Evolutionary conservation across 768 basidiomycete species (phyloP), one percentile per base, ranked within the genome.

Genomic region (Cyathus striatus): DNA sequence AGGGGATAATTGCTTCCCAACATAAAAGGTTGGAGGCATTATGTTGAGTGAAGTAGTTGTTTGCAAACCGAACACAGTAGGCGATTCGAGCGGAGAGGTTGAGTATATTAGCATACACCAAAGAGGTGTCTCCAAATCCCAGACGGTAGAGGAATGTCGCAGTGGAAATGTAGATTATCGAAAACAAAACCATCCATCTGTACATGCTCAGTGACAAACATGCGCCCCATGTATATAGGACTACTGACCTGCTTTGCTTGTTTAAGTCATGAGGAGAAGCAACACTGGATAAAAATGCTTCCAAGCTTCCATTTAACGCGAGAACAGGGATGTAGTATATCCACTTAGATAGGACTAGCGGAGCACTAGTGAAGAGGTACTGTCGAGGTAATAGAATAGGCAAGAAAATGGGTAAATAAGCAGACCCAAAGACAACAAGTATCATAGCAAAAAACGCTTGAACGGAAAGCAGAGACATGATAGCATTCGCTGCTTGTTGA

Each of bases 281-380:
- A 2, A 83, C 81, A 42, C 89, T 85, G 2, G 87, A 79, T 51
- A 95, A 72, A 61, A 96, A 94, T 0, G 94, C 90, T 58, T 99
- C 96, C 14, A 95, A 65, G 0, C 89, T 78, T 2, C 96, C 96
- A 56, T 99, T 99, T 50, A 91, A 64, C 4, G 87, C 87, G 54
- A 99, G 75, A 17, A 87, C 75, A 1, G 96, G 96, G 50, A 98
- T 84, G 52, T 94, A 95, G 69, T 78, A 85, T 18, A 90, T 62
- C 79, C 93, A 99, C 1, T 84, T 79, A 10, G 65, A 61, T 5
- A 99, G 77, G 26, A 95, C 85, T 12, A 62, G 49, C 0, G 90
- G 85, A 0, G 94, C 93, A 33, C 88, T 90, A 1, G 93, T 92
- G 32, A 70, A 54, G 25, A 80, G 68, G 62, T 89, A 89, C 46